A percentile compares a stretch with the other conserved stretches of the same genome.
phyloP scores from a whole-genome alignment of 306 rosid species.

The Vigna nakashimae region DNA sequence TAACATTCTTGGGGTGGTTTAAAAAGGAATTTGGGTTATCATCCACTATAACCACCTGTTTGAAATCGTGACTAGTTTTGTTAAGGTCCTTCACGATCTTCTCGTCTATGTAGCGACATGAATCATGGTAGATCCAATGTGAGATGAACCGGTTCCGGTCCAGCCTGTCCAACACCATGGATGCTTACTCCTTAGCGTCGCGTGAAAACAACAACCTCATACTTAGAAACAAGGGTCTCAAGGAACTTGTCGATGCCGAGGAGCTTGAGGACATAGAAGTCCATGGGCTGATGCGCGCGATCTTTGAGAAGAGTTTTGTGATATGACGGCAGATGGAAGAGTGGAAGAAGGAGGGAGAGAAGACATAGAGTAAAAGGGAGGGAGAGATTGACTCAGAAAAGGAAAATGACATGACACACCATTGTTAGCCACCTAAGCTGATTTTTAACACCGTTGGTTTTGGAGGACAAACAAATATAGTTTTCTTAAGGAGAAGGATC shows the following conservation, averaged over 20 bases:
- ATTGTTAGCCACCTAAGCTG: too few species aligned
- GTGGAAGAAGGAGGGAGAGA: too few species aligned
- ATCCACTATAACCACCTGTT: conserved; percentile 73
- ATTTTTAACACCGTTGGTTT: too few species aligned
- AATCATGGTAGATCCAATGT: conserved; percentile 76
- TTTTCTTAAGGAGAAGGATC: too few species aligned
- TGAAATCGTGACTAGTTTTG: conserved; percentile 67
- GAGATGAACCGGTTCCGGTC: conserved; percentile 65
- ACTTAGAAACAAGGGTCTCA: conserved; percentile 56
- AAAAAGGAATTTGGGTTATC: conserved; percentile 82
- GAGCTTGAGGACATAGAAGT: conserved; percentile 82
- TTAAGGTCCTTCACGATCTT: conserved; percentile 80
- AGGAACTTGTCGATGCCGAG: conserved; percentile 79
- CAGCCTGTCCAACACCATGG: conserved; percentile 73
- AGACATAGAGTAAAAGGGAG: too few species aligned
- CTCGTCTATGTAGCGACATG: conserved; percentile 71
- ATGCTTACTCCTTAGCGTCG: conserved; percentile 77
- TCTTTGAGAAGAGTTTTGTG: conserved; percentile 69
- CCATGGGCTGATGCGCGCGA: conserved; percentile 53
- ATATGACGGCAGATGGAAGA: conserved; percentile 81
- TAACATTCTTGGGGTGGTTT: conserved; percentile 79
- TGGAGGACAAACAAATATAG: too few species aligned
- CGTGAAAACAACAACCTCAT: conserved; percentile 86
- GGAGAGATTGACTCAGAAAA: too few species aligned
- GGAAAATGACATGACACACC: too few species aligned